phyloP scores from a whole-genome alignment of 352 stramenopile genomes.

The Thraustochytrium sp. region DNA sequence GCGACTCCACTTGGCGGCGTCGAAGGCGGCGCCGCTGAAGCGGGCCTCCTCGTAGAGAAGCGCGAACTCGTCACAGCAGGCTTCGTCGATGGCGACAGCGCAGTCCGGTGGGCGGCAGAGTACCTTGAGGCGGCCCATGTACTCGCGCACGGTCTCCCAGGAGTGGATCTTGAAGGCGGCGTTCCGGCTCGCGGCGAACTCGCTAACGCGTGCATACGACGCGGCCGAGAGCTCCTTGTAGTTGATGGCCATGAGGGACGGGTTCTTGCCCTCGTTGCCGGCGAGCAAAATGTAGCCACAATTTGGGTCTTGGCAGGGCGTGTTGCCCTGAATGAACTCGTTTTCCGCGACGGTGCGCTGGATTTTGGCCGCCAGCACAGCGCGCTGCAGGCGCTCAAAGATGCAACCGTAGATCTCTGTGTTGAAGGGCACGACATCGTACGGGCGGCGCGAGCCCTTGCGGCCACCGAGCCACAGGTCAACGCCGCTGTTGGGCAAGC shows the following conservation, averaged over 20 bases:
- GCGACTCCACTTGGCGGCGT: neutral
- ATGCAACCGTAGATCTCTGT: constrained; percentile 2
- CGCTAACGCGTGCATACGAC: constrained; percentile 11
- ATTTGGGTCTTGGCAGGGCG: neutral
- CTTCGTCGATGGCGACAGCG: neutral
- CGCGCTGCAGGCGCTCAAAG: neutral
- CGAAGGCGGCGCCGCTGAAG: neutral
- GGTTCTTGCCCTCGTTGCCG: neutral
- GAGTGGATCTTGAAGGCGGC: neutral
- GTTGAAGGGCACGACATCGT: constrained; percentile 1
- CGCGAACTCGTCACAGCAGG: constrained; percentile 1
- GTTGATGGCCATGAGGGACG: neutral
- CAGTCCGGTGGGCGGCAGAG: neutral
- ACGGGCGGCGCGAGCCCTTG: neutral
- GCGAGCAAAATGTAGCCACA: neutral
- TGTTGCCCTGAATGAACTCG: neutral
- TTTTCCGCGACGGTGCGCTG: constrained; percentile 4
- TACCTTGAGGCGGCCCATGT: constrained; percentile 13
- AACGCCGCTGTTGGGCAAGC: neutral
- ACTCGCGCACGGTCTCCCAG: constrained; percentile 30
- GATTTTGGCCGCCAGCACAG: neutral
- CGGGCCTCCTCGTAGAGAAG: constrained; percentile 13
- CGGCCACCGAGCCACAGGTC: neutral
- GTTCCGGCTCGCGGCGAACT: neutral
- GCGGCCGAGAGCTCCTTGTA: neutral